Evolutionary conservation across 345 rosid genomes (phyloP), one percentile per base, ranked within the genome.

Genomic region (Populus euphratica): DNA sequence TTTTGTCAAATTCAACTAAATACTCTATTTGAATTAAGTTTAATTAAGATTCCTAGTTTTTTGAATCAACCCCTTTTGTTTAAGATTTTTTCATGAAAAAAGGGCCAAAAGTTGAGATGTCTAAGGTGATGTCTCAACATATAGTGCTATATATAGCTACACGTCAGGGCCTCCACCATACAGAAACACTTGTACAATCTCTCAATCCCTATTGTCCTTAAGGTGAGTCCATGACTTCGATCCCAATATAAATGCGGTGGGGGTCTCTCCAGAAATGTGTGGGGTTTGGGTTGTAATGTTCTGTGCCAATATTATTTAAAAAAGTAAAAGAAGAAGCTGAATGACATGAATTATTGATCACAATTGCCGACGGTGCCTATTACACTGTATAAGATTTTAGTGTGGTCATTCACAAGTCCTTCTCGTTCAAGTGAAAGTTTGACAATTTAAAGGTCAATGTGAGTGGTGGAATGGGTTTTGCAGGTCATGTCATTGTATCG

Each of bases 91-190:
- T 8, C 68, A 27, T 64, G 76, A 2, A 54, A 62, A 70, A 70
- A 54, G 52, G 76, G 47, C 69, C 79, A 77, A 74, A 18, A 43
- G 44, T 70, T 67, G 82, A 75, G 80, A 41, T 82, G 73, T 74
- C 56, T 36, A 70, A 64, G 7, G 71, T 13, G 11, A 61, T 56
- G 63, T 56, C 61, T 25, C 1, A 56, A 9, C 25, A 56, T 56
- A n/a, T 1, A 56, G 52, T 47, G 47, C 4, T 41, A 10, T 41
- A 41, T 2, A 10, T 41, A 12, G 44, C 13, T 43, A 43, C 29
- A 59, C 2, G 3, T 3, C 16, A 4, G 23, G 63, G 29, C 63
- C 63, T 10, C 1, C 63, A 59, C 9, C 13, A 0, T 29, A 59
- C 29, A 10, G 29, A 59, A 59, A 59, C 63, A 33, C 35, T 33